Evolutionary conservation across 306 rosid species (phyloP), one percentile per base, ranked within the genome.

Genomic region (Rosa multiflora): DNA sequence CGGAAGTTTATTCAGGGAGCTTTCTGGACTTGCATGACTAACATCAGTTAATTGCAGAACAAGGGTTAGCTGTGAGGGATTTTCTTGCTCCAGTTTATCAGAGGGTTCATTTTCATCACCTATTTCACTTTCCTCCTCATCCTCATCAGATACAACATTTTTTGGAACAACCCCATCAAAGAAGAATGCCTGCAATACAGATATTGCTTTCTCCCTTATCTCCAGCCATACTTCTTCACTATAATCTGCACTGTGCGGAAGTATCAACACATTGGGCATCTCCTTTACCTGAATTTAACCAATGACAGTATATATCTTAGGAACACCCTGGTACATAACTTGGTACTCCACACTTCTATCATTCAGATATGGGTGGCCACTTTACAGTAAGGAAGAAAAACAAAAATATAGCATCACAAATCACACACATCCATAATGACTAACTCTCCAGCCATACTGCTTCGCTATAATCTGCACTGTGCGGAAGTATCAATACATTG

Each of bases 161-260:
- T 88, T 84, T 59, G 98, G 97, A 87, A 90, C 76, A 88, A 89
- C 32, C 64, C 98, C 98, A 63, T 95, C 93, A 77, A 87, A 81
- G 84, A 95, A 95, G 88, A 87, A 95, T 51, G 91, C 82, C 82
- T 93, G 99, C 88, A 95, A 83, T 80, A 93, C 85, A 20, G 97
- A 90, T 78, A 95, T 85, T 29, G 96, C 88, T 95, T 95, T 93
- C 88, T 95, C 99, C 88, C 99, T 93, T 84, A 95, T 95, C 87
- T 95, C 99, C 93, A 91, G 88, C 99, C 99, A 95, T 18, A 90
- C 99, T 85, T 95, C n/a, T n/a, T n/a, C n/a, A n/a, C n/a, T n/a
- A n/a, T n/a, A n/a, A n/a, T n/a, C n/a, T n/a, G n/a, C n/a, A n/a
- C n/a, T n/a, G n/a, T n/a, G n/a, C n/a, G n/a, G n/a, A n/a, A n/a